phyloP scores from a whole-genome alignment of 768 basidiomycete species.

The Boletus rufocinnamomeus region DNA sequence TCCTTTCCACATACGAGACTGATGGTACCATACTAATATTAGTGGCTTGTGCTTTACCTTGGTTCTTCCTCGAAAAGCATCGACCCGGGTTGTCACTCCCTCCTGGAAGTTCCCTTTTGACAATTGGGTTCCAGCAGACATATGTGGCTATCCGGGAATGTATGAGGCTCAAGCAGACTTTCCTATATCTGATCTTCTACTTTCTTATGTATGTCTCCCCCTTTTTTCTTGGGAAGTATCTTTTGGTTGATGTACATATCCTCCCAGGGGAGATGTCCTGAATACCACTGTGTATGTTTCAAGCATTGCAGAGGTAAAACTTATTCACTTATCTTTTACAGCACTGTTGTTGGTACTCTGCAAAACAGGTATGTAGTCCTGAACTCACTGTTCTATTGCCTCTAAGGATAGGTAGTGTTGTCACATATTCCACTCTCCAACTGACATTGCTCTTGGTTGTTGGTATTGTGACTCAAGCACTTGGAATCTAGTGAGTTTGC shows the following conservation, averaged over 20 bases:
- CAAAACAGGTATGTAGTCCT: constrained; percentile 59
- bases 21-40: neutral
- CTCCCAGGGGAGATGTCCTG: constrained; percentile 65
- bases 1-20: neutral
- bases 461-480: constrained; percentile 61
- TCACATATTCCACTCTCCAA: constrained; percentile 71
- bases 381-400: neutral
- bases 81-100: constrained; percentile 66
- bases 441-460: constrained; percentile 67
- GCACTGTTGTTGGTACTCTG: constrained; percentile 69
- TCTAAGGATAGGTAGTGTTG: constrained; percentile 46
- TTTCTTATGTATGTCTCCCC: constrained; percentile 61
- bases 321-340: constrained; percentile 26
- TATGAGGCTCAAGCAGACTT: constrained; percentile 68
- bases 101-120: constrained; percentile 52
- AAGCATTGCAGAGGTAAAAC: neutral
- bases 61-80: constrained; percentile 71
- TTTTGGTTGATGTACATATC: neutral
- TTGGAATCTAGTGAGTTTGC: constrained; percentile 65
- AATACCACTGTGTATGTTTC: constrained; percentile 68
- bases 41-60: constrained; percentile 71
- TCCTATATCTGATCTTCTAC: constrained; percentile 72
- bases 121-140: constrained; percentile 69
- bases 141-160: constrained; percentile 65
- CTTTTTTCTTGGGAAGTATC: neutral